Evolutionary conservation across 1,139 yeast species (phyloP), one percentile per base, ranked within the genome.

Genomic region (Petasospora rhodanensis): DNA sequence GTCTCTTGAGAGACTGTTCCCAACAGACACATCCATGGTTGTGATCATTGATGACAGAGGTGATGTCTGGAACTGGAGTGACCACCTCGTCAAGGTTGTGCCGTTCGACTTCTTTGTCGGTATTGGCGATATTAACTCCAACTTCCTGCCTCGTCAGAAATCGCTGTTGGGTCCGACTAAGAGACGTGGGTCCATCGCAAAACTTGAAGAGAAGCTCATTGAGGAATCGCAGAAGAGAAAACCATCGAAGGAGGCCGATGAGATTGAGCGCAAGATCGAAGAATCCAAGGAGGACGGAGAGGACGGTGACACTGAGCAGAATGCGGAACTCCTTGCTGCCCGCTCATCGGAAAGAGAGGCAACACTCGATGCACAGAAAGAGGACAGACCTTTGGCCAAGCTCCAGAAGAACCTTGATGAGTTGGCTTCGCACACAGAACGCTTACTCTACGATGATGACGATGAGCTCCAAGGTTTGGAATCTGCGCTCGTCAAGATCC

Each of bases 41-140:
- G 94, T 86, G 3, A 81, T 91, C 28, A 91, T 91, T 41, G 99
- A 91, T 58, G 99, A 91, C 56, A 73, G 99, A 56, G 98, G 97
- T 5, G 99, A 91, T 57, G 98, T 91, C 9, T 91, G 99, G 99
- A 86, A 84, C 54, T 91, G 98, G 98, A 85, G 87, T 45, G 79
- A 83, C 17, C 89, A 91, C 55, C 66, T 91, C 45, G 76, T 91
- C 40, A 86, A 89, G 56, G 98, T 91, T 8, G 83, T 87, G 2
- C 98, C 98, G 0, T 91, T 86, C 56, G 95, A 86, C 54, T 93
- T 91, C 52, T 93, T 93, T 51, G 95, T 87, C 26, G 97, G 97
- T 9, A 86, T 91, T 41, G 99, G 99, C 21, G 99, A 93, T 64
- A 93, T 93, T 51, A 93, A 93, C 55, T 85, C 96, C 15, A 81